Evolutionary conservation across 768 basidiomycete species (phyloP), one percentile per base, ranked within the genome.

Genomic region (Russula lepida): DNA sequence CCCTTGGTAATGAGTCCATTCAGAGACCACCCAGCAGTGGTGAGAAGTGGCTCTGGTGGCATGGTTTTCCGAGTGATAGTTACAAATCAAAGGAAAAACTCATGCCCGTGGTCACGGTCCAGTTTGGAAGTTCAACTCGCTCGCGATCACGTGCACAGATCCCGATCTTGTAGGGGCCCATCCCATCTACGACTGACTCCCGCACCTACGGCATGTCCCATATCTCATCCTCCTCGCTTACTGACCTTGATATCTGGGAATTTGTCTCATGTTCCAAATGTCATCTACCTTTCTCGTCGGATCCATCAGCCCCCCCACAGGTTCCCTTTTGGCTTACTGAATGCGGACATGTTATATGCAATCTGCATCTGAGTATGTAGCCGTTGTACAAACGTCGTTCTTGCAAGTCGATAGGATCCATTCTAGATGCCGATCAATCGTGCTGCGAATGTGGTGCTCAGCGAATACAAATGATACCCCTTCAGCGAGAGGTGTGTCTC

Each of bases 291-390:
- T 92, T 87, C 66, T 68, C 75, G 7, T 74, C 81, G 2, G 71
- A 71, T n/a, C 77, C 79, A 39, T 74, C 76, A 44, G 80, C 78
- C 0, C 73, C 75, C 1, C 78, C 84, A 11, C 76, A 79, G 3
- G 73, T 88, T 28, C 91, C 91, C 0, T 93, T 92, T 71, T 93
- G 91, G 91, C 76, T 92, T 62, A 91, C 91, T 1, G 89, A 92
- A 70, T 93, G 91, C 67, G 89, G 89, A 0, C 91, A 93, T 76
- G 80, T 92, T 59, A 66, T 92, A 28, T 93, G 91, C 78, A 92
- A 93, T 69, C 79, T 81, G 41, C 91, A 93, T 73, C 83, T 93
- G 70, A 88, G 91, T 92, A 69, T 70, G 78, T 67, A 15, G 37
- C 11, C 35, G 15, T 49, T 17, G 28, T 35, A 17, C 53, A 37